Base-by-base conservation (phyloP, 176 grass and related monocot genomes). In the Tillandsia fasciculata region DNA sequence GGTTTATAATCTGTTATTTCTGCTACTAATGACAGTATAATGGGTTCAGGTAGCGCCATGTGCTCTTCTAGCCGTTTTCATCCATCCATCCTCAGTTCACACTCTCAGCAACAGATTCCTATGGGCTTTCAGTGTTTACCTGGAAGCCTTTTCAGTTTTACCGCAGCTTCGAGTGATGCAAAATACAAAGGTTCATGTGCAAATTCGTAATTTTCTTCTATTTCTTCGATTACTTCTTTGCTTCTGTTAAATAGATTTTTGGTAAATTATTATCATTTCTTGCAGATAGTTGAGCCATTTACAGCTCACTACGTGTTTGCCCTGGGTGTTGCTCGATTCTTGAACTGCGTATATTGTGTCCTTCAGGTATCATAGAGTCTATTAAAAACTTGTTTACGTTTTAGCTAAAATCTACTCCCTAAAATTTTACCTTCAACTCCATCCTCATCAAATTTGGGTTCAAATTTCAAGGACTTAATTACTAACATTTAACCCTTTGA, bases 71-170 rank as follows among this genome's bases (percentile, higher is more conserved):
- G 64, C 74, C n/a, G 51, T 76, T 68, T 33, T 53, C 29, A 12
- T 76, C 29, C 74, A 76, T 68, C 74, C 74, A 26, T 68, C 51
- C 3, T 68, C 64, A 3, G 15, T 28, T 47, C 64, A 68, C 48
- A 57, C 65, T 68, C 65, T 76, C 15, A 18, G 56, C 64, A 76
- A 76, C 65, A 67, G 74, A 28, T 58, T 76, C 49, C 48, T 42
- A 23, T 76, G 74, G 74, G 74, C 74, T 17, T 76, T 76, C 10
- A 67, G 74, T 68, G 74, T 76, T 57, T 76, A 68, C 58, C 57
- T 76, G 64, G 74, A 76, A 68, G 64, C 74, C 49, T 64, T 76
- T 12, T 76, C 74, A 49, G 74, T 76, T 28, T 49, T 76, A 11
- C 74, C 74, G 18, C 74, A 76, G 52, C 52, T 76, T 47, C 51